phyloP scores from a whole-genome alignment of 108 stramenopile species.

The Seminavis robusta region DNA sequence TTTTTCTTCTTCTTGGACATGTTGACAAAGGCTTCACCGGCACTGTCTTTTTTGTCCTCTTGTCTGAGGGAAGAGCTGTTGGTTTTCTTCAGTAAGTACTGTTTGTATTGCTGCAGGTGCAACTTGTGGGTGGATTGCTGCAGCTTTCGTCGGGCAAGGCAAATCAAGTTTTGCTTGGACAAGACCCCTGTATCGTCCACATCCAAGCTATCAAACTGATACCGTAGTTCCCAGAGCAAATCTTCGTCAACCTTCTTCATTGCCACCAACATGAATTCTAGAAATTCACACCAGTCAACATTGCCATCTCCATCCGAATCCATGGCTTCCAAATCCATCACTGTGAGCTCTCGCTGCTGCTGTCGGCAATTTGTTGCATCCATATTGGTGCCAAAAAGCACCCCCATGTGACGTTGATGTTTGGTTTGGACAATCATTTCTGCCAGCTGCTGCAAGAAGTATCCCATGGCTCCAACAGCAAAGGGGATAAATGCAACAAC shows the following conservation, averaged over 20 bases:
- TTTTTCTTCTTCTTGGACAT: too few species aligned
- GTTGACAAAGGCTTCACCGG: too few species aligned
- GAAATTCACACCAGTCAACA: slow-evolving; percentile 61
- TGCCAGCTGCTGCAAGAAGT: too few species aligned
- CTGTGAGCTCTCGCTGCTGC: slow-evolving; percentile 34
- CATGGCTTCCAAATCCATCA: slow-evolving; percentile 53
- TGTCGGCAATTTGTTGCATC: too few species aligned
- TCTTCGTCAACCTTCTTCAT: slow-evolving; percentile 70
- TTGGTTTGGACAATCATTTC: too few species aligned
- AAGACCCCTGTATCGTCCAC: slow-evolving; percentile 40
- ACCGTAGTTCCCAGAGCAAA: slow-evolving; percentile 57
- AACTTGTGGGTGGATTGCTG: slow-evolving; percentile 29
- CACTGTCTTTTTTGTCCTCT: too few species aligned
- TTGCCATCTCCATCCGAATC: slow-evolving; percentile 40
- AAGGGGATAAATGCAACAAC: slow-evolving; percentile 57
- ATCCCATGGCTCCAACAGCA: slow-evolving; percentile 44
- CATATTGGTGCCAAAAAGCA: too few species aligned
- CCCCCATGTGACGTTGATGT: too few species aligned
- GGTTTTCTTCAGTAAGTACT: slow-evolving; percentile 1
- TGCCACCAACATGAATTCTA: slow-evolving; percentile 77
- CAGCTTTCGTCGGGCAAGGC: slow-evolving; percentile 43
- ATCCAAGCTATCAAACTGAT: slow-evolving; percentile 56
- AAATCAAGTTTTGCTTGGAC: slow-evolving; percentile 42
- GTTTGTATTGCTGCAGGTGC: slow-evolving; percentile 33
- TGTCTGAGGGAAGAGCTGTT: too few species aligned